Conservation (phyloP, 805 yeast species). For the Debaryomyces castellii region DNA sequence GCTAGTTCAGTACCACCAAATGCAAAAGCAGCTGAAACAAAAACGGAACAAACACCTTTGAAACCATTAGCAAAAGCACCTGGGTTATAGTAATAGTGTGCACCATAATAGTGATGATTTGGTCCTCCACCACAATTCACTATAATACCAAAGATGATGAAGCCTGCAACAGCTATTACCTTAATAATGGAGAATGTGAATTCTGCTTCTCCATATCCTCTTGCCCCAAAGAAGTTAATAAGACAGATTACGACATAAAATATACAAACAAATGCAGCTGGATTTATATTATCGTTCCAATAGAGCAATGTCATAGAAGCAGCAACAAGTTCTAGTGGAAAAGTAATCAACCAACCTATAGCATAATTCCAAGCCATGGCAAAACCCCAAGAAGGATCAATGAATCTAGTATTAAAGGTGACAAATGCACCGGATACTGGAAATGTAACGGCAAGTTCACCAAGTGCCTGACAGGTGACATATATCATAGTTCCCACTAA, state of each 20-base stretch:
- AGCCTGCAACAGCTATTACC: conserved; percentile 34
- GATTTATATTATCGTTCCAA: conserved; percentile 33
- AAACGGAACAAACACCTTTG: conserved; percentile 37
- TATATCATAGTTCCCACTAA: conserved; percentile 57
- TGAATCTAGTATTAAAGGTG: conserved; percentile 57
- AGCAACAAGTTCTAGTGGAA: conserved; percentile 38
- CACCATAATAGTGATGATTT: conserved; percentile 34
- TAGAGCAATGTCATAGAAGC: conserved; percentile 36
- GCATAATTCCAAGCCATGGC: conserved; percentile 52
- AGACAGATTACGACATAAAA: conserved; percentile 29
- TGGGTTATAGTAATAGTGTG: conserved; percentile 28
- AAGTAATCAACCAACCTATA: conserved; percentile 35
- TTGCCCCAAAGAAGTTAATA: conserved; percentile 36
- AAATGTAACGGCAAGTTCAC: conserved; percentile 59
- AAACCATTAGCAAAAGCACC: conserved; percentile 38
- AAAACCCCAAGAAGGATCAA: conserved; percentile 63
- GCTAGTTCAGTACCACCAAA: conserved; percentile 39
- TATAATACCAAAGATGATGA: conserved; percentile 34
- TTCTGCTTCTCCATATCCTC: conserved; percentile 39
- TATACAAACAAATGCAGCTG: conserved; percentile 37
- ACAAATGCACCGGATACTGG: conserved; percentile 57
- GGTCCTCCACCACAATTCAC: conserved; percentile 37
- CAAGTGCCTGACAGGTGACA: conserved; percentile 59
- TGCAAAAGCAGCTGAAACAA: conserved; percentile 36
- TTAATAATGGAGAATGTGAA: conserved; percentile 29